phyloP scores from a whole-genome alignment of 345 rosid genomes.

The Pistacia atlantica region DNA sequence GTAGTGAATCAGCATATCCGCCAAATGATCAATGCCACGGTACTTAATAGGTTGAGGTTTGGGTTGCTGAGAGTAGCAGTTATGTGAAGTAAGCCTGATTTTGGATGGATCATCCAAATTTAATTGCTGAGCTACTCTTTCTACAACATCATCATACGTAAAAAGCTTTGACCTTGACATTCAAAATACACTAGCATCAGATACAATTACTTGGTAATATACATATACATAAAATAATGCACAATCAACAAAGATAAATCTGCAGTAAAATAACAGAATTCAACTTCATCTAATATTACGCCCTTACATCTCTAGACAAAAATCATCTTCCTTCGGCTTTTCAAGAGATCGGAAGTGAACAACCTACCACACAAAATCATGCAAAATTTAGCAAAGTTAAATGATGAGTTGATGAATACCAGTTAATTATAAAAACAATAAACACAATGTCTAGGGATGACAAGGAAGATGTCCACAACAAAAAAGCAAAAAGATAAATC shows the following conservation, averaged over 20 bases:
- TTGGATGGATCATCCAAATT: conserved; percentile 74
- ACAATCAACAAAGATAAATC: background rate
- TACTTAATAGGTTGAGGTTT: conserved; percentile 77
- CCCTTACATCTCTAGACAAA: conserved; percentile 90
- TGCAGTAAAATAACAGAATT: background rate
- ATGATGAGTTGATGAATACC: too few relatives aligned
- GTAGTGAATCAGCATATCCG: conserved; percentile 90
- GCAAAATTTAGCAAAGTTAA: conserved; percentile 4
- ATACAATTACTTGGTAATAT: background rate
- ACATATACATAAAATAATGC: background rate
- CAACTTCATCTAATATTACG: conserved; percentile 8
- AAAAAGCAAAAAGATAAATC: too few relatives aligned
- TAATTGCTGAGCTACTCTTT: conserved; percentile 62
- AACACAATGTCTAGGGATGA: background rate
- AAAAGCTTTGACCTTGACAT: conserved; percentile 78
- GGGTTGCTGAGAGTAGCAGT: conserved; percentile 77
- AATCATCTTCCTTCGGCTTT: conserved; percentile 88
- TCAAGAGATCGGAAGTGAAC: conserved; percentile 89
- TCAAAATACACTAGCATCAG: conserved; percentile 15
- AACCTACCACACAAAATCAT: conserved; percentile 46
- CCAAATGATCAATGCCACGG: conserved; percentile 70
- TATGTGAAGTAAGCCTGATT: conserved; percentile 74
- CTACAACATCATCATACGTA: conserved; percentile 94
- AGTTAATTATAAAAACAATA: too few relatives aligned
- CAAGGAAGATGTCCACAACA: background rate